phyloP scores from a whole-genome alignment of 2,329 filamentous ascomycete genomes.

The Ophiostoma sp. region DNA sequence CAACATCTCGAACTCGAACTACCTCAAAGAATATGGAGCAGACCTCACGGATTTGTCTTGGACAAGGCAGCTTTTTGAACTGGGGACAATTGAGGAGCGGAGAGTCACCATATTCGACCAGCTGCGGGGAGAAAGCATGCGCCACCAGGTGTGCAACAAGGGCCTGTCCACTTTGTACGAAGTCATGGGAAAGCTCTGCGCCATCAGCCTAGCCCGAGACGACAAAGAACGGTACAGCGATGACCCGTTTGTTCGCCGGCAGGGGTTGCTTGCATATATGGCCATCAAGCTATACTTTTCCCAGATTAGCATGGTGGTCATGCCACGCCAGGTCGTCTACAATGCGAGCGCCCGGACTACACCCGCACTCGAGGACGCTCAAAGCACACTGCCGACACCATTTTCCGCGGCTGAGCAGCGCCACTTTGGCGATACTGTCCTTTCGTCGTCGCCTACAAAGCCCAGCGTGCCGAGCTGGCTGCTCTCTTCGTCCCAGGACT shows the following conservation, averaged over 20 bases:
- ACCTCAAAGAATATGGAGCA: slow-evolving; percentile 17
- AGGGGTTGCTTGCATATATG: slow-evolving; percentile 21
- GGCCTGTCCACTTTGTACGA: slow-evolving; percentile 19
- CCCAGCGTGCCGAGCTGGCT: slow-evolving; percentile 10
- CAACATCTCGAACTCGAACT: slow-evolving; percentile 18
- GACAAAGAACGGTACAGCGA: background rate
- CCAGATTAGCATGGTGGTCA: slow-evolving; percentile 26
- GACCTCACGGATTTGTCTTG: slow-evolving; percentile 20
- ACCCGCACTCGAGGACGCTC: slow-evolving; percentile 1
- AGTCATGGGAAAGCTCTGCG: slow-evolving; percentile 22
- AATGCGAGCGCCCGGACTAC: background rate
- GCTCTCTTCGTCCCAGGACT: slow-evolving; percentile 22
- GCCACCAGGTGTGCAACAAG: background rate
- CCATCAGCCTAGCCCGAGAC: background rate
- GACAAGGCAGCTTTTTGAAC: slow-evolving; percentile 17
- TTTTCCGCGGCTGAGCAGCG: background rate
- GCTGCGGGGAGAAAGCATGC: background rate
- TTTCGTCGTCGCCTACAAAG: slow-evolving; percentile 21
- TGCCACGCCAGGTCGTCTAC: slow-evolving; percentile 13
- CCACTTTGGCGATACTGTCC: slow-evolving; percentile 2
- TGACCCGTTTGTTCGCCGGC: slow-evolving; percentile 7
- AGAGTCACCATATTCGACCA: slow-evolving; percentile 20
- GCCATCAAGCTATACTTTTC: slow-evolving; percentile 25
- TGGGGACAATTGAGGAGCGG: slow-evolving; percentile 9
- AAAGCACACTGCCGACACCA: slow-evolving; percentile 8